phyloP scores from a whole-genome alignment of 2,329 filamentous ascomycete species.

The Aspergillus carbonarius region DNA sequence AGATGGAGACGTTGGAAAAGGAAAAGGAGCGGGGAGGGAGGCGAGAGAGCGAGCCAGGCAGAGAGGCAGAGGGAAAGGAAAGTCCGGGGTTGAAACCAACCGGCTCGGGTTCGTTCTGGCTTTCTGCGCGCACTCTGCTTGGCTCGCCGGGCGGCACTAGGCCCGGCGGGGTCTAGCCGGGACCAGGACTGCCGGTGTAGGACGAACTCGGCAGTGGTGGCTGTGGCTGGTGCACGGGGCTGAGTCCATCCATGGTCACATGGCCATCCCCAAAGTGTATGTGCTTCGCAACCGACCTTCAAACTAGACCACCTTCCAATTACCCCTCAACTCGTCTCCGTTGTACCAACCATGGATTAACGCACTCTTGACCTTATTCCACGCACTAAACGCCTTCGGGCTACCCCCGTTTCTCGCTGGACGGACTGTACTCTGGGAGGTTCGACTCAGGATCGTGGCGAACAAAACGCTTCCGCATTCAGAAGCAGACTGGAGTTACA shows the following conservation, averaged over 20 bases:
- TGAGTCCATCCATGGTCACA: too few relatives aligned
- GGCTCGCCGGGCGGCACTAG: not conserved
- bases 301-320: not conserved
- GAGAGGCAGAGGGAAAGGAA: not conserved
- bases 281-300: not conserved
- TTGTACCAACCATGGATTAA: too few relatives aligned
- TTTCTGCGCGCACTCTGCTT: not conserved
- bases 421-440: too few relatives aligned
- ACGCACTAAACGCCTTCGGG: too few relatives aligned
- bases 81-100: conserved; percentile 2
- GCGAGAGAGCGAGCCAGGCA: not conserved
- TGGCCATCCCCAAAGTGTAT: not conserved
- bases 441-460: not conserved
- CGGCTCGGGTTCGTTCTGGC: not conserved
- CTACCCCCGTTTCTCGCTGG: not conserved
- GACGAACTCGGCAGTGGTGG: not conserved
- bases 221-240: not conserved
- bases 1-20: not conserved
- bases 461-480: not conserved
- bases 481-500: not conserved
- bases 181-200: not conserved
- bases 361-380: not conserved
- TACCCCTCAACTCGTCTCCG: not conserved
- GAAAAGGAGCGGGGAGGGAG: not conserved
- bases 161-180: not conserved